phyloP scores from a whole-genome alignment of 805 yeast genomes.

The Zygoascus biomembranicola region DNA sequence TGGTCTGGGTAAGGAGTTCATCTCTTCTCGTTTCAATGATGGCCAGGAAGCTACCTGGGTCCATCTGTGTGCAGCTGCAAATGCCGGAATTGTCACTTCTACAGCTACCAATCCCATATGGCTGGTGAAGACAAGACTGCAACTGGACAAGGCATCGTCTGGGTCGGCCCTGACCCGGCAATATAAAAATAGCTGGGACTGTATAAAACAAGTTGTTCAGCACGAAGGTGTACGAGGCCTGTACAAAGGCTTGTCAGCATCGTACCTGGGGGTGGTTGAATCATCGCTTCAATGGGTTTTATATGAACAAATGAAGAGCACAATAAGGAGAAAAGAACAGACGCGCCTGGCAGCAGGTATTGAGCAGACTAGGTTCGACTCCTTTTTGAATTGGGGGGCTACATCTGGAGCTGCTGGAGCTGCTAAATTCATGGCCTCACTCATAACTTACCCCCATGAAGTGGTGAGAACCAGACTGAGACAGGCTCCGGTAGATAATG shows the following conservation, averaged over 20 bases:
- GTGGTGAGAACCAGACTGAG: constrained; percentile 92
- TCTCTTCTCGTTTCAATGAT: constrained; percentile 57
- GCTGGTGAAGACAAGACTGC: constrained; percentile 91
- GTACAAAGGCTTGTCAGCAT: constrained; percentile 88
- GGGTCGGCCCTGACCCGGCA: constrained; percentile 36
- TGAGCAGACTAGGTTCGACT: constrained; percentile 42
- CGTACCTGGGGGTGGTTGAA: constrained; percentile 88
- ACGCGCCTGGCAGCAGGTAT: constrained; percentile 31
- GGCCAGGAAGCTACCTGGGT: constrained; percentile 78
- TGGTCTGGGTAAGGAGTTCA: constrained; percentile 78
- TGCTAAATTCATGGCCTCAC: constrained; percentile 88
- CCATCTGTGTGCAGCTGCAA: constrained; percentile 77
- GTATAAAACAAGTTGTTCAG: constrained; percentile 57
- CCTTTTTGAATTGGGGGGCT: constrained; percentile 82
- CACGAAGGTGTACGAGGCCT: constrained; percentile 75
- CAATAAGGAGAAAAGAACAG: constrained; percentile 48
- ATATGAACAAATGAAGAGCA: constrained; percentile 84
- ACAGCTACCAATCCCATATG: constrained; percentile 98
- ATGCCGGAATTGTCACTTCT: constrained; percentile 90
- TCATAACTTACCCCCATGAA: constrained; percentile 94
- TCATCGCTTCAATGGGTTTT: constrained; percentile 93
- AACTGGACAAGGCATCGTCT: constrained; percentile 61
- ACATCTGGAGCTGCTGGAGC: constrained; percentile 97
- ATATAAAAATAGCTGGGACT: constrained; percentile 81
- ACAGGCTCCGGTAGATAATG: constrained; percentile 82